Percentiles rank a stretch among this genome's conserved stretches.
Evolutionary conservation across 345 rosid species (phyloP).

Genomic region (Eutrema yunnanense): DNA sequence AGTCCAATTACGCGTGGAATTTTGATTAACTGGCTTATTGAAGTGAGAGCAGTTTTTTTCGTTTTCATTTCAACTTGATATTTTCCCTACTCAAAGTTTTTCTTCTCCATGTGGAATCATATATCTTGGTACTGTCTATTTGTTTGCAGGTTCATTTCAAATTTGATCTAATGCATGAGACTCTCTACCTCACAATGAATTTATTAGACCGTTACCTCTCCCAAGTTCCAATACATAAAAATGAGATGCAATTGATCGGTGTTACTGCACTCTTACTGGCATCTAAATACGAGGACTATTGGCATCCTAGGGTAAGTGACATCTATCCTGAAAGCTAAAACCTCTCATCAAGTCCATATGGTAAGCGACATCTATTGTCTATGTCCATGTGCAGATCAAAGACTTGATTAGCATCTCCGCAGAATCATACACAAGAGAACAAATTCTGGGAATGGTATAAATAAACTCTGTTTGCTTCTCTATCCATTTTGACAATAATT

Average conservation of each 20-base stretch:
- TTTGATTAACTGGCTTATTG: constrained; percentile 92
- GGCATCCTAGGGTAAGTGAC: constrained; percentile 87
- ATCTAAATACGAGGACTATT: constrained; percentile 91
- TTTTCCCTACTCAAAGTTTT: neutral
- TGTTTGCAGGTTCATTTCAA: constrained; percentile 72
- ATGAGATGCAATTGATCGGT: constrained; percentile 88
- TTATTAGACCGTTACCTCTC: constrained; percentile 79
- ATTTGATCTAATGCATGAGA: constrained; percentile 86
- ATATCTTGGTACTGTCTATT: constrained; percentile 2
- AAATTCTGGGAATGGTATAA: constrained; percentile 67
- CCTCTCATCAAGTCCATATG: neutral
- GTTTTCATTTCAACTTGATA: constrained; percentile 4
- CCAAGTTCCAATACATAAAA: constrained; percentile 61
- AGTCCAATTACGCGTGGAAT: constrained; percentile 77
- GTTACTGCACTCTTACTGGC: constrained; percentile 80
- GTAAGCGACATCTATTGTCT: neutral
- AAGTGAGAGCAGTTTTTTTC: constrained; percentile 42
- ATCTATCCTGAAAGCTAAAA: neutral
- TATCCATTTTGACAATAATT: neutral
- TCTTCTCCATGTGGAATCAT: constrained; percentile 7
- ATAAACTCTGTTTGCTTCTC: neutral
- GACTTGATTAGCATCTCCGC: constrained; percentile 87
- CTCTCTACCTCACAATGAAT: constrained; percentile 79
- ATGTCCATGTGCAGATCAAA: constrained; percentile 49
- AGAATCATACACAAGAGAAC: constrained; percentile 70